These are phyloP conservation scores for Cornus suecica DNA, from an alignment of 148 eudicot genomes.

Conservation along the genomic window DNA sequence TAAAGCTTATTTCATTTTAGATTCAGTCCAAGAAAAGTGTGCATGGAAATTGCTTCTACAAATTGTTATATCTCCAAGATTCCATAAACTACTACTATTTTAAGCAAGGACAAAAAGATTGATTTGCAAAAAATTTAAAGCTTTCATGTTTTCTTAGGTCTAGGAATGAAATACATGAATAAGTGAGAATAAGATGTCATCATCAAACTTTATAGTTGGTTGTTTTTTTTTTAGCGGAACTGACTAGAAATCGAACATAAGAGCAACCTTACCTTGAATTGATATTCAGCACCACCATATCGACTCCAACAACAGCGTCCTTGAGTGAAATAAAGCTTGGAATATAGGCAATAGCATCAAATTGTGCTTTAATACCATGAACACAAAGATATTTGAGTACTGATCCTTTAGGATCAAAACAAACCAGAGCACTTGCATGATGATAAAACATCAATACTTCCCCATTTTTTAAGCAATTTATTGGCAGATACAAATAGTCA, in stretches of 20 bases:
- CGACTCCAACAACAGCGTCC: conserved; percentile 14
- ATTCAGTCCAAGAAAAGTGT: no score
- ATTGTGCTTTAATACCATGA: background rate
- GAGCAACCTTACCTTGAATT: background rate
- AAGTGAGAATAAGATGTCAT: no score
- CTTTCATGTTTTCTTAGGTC: no score
- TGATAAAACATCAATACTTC: conserved; percentile 9
- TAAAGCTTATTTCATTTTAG: no score
- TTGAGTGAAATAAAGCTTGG: conserved; percentile 23
- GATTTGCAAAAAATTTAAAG: no score
- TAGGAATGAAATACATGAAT: no score
- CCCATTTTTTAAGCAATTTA: conserved; percentile 12
- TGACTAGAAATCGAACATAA: background rate
- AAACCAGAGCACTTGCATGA: conserved; percentile 1
- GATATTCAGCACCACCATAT: conserved; percentile 8
- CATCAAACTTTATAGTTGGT: no score
- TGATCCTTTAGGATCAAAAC: conserved; percentile 1
- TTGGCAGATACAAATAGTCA: conserved; percentile 4
- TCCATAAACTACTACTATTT: no score
- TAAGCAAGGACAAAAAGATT: no score
- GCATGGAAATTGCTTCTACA: no score
- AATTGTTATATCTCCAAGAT: no score
- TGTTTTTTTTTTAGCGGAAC: no score
- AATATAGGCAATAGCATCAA: background rate
- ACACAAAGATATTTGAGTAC: background rate